A percentile compares a stretch with the other conserved stretches of the same genome.
Evolutionary conservation across 768 basidiomycete species (phyloP).

Genomic region (Mycena maculata): DNA sequence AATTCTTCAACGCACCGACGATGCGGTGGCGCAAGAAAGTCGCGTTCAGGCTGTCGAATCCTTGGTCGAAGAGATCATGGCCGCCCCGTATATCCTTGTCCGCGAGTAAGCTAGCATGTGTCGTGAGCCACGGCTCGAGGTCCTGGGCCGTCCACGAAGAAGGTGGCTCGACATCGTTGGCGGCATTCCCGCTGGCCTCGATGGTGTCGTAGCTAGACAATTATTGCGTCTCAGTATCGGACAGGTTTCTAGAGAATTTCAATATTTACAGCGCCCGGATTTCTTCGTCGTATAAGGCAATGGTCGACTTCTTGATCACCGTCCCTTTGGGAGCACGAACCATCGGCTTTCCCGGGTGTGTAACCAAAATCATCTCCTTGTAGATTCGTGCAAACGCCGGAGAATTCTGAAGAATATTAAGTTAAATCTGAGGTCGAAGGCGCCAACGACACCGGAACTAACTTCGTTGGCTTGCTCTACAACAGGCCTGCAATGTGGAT

Average conservation of each 20-base stretch:
- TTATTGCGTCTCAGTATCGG: neutral
- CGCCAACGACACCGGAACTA: neutral
- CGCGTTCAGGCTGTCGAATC: conserved; percentile 52
- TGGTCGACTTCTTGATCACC: conserved; percentile 55
- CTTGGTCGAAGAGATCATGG: conserved; percentile 49
- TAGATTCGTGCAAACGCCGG: conserved; percentile 53
- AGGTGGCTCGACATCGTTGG: conserved; percentile 26
- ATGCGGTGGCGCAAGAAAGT: conserved; percentile 53
- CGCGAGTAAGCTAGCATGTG: conserved; percentile 34
- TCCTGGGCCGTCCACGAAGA: conserved; percentile 28
- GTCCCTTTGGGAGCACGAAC: conserved; percentile 62
- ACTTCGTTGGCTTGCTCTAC: neutral
- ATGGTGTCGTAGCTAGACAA: conserved; percentile 33
- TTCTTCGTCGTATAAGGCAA: conserved; percentile 56
- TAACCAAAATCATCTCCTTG: no score
- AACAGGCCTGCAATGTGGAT: neutral
- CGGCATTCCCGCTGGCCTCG: conserved; percentile 29
- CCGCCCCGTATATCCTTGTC: conserved; percentile 24
- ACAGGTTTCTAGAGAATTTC: no score
- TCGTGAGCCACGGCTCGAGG: conserved; percentile 36
- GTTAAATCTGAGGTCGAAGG: neutral
- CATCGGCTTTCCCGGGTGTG: conserved; percentile 52
- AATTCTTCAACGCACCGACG: conserved; percentile 40
- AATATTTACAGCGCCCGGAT: conserved; percentile 56
- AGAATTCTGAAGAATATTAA: neutral